Evolutionary conservation across 768 basidiomycete species (phyloP).

Genomic region (Gloeostereum incarnatum): DNA sequence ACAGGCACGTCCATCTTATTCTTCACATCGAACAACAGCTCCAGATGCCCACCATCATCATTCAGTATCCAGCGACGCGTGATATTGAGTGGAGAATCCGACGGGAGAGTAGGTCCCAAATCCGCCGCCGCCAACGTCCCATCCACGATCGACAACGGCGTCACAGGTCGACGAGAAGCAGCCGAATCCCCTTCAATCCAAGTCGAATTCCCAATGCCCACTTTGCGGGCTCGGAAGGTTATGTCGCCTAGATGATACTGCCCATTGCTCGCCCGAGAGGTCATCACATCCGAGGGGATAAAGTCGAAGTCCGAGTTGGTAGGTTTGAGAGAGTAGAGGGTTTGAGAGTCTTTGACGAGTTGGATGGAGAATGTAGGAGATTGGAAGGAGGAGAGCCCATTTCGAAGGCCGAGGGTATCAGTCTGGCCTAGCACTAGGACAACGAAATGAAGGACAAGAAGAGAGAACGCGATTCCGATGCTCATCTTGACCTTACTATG

Average conservation of each 20-base stretch:
- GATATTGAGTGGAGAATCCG: constrained; percentile 33
- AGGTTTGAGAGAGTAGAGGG: constrained; percentile 37
- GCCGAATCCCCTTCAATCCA: constrained; percentile 41
- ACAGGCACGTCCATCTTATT: constrained; percentile 37
- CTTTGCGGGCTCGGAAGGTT: constrained; percentile 38
- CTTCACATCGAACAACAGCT: constrained; percentile 40
- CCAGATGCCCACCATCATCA: constrained; percentile 23
- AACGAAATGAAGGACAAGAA: no score
- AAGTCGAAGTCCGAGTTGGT: constrained; percentile 29
- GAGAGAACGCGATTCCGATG: no score
- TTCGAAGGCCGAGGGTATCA: constrained; percentile 29
- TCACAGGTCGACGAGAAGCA: constrained; percentile 27
- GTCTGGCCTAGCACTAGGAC: constrained; percentile 14
- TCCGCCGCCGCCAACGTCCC: constrained; percentile 38
- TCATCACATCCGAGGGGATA: constrained; percentile 42
- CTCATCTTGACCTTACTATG: no score
- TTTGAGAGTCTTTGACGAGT: constrained; percentile 49
- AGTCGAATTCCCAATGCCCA: constrained; percentile 30
- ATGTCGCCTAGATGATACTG: constrained; percentile 50
- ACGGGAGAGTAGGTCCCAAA: constrained; percentile 38
- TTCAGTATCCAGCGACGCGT: constrained; percentile 42
- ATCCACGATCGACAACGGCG: constrained; percentile 27
- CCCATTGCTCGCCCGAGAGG: constrained; percentile 31
- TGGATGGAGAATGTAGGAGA: constrained; percentile 34
- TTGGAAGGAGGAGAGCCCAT: constrained; percentile 39